These are phyloP conservation scores for Elongisporangium anandrum DNA, from an alignment of 352 stramenopile genomes.

Conservation along the genomic window DNA sequence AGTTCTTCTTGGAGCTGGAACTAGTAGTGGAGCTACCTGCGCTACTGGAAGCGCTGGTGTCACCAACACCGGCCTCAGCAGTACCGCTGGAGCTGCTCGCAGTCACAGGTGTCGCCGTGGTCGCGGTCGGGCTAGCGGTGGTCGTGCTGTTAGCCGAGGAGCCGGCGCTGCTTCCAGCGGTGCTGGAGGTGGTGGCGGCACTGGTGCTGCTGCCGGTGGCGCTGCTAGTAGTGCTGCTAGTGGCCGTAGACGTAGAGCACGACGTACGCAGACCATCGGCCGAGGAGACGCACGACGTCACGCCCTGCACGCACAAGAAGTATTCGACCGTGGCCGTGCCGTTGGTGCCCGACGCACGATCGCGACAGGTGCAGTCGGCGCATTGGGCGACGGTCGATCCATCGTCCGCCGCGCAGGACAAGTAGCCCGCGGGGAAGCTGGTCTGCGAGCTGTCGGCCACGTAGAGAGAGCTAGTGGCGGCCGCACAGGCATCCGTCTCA, in stretches of 20 bases:
- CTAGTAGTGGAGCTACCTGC: not conserved
- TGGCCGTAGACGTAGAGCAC: not conserved
- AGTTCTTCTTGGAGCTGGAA: slow-evolving; percentile 5
- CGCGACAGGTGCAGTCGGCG: slow-evolving; percentile 27
- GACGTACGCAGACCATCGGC: not conserved
- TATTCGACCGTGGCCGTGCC: slow-evolving; percentile 11
- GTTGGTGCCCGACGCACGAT: slow-evolving; percentile 12
- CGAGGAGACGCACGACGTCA: not conserved
- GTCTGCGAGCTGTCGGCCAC: slow-evolving; percentile 20
- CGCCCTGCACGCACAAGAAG: slow-evolving; percentile 4
- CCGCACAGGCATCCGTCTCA: slow-evolving; percentile 6
- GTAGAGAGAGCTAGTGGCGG: slow-evolving; percentile 16
- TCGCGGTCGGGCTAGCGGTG: not conserved
- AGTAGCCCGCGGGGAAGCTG: slow-evolving; percentile 25
- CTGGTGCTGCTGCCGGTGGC: not conserved
- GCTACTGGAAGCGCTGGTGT: not conserved
- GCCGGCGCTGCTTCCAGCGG: not conserved
- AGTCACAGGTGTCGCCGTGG: not conserved
- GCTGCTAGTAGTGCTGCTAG: not conserved
- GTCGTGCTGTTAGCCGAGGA: not conserved
- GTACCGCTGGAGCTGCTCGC: not conserved
- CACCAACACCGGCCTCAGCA: not conserved
- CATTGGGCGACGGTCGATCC: slow-evolving; percentile 16
- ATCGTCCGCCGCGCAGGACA: slow-evolving; percentile 21
- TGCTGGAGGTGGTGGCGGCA: not conserved